Conservation (phyloP, 306 rosid genomes). For the Quercus parvula region DNA sequence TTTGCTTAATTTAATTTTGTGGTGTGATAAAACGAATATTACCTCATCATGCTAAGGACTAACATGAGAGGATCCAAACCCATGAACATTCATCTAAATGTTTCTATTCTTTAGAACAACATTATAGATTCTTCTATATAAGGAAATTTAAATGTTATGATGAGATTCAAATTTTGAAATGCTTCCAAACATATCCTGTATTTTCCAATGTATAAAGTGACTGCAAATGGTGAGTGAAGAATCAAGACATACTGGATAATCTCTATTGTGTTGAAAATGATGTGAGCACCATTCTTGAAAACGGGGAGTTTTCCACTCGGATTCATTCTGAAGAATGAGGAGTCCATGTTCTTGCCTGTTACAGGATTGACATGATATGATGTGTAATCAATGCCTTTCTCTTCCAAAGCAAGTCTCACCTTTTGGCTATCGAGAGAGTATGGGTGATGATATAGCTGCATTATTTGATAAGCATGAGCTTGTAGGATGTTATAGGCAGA, state of each 20-base stretch:
- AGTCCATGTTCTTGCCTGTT: conserved; percentile 87
- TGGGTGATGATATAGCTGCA: conserved; percentile 97
- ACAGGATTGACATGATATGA: conserved; percentile 87
- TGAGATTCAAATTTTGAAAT: neutral
- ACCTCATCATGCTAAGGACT: neutral
- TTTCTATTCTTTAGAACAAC: neutral
- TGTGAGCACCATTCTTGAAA: conserved; percentile 83
- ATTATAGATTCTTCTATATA: neutral
- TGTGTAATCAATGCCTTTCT: conserved; percentile 79
- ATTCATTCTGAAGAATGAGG: conserved; percentile 72
- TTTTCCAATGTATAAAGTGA: neutral
- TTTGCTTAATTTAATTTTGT: neutral
- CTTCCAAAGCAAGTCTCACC: conserved; percentile 94
- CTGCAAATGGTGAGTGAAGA: conserved; percentile 11
- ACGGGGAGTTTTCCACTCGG: conserved; percentile 73
- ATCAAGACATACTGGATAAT: conserved; percentile 68
- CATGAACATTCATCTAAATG: neutral
- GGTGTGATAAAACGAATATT: neutral
- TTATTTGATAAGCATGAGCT: conserved; percentile 31
- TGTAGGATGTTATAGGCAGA: conserved; percentile 9
- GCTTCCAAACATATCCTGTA: neutral
- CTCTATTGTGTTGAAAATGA: conserved; percentile 70
- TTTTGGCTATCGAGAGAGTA: conserved; percentile 84
- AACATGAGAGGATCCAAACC: neutral
- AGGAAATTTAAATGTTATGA: neutral